Evolutionary conservation across 1,139 yeast species (phyloP).

Genomic region (Kodamaea anthophila): DNA sequence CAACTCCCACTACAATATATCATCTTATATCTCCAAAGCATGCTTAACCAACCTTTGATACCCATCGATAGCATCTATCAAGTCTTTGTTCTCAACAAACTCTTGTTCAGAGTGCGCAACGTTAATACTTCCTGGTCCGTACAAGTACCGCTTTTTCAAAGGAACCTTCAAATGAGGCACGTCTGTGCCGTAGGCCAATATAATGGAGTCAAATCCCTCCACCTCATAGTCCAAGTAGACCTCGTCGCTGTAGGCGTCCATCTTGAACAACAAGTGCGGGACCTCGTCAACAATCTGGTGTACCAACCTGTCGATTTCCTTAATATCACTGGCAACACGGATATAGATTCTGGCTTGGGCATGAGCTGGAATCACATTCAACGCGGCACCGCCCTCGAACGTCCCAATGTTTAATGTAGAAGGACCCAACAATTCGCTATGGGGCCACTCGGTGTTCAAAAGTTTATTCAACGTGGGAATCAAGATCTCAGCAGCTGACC

Average conservation of each 20-base stretch:
- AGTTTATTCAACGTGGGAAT: conserved; percentile 41
- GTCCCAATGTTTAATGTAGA: conserved; percentile 58
- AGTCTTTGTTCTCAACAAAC: conserved; percentile 44
- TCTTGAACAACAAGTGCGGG: conserved; percentile 21
- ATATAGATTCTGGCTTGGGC: conserved; percentile 47
- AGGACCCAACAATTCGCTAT: conserved; percentile 49
- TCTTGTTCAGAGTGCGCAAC: conserved; percentile 65
- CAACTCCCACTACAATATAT: no score
- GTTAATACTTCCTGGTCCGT: conserved; percentile 65
- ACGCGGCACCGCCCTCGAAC: conserved; percentile 54
- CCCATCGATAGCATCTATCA: conserved; percentile 50
- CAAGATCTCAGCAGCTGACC: conserved; percentile 55
- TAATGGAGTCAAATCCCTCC: conserved; percentile 55
- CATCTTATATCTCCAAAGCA: conserved; percentile 13
- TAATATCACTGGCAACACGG: conserved; percentile 48
- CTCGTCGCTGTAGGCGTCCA: conserved; percentile 25
- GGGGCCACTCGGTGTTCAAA: conserved; percentile 38
- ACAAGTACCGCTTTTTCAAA: conserved; percentile 42
- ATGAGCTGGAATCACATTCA: conserved; percentile 57
- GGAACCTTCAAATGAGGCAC: conserved; percentile 46
- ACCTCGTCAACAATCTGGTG: conserved; percentile 25
- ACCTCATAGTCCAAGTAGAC: conserved; percentile 52
- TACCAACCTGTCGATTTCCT: conserved; percentile 30
- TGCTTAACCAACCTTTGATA: conserved; percentile 43
- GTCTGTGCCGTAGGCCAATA: conserved; percentile 60